These are phyloP conservation scores for Fusarium chaquense DNA, from an alignment of 2,329 filamentous ascomycete genomes.

Conservation along the genomic window DNA sequence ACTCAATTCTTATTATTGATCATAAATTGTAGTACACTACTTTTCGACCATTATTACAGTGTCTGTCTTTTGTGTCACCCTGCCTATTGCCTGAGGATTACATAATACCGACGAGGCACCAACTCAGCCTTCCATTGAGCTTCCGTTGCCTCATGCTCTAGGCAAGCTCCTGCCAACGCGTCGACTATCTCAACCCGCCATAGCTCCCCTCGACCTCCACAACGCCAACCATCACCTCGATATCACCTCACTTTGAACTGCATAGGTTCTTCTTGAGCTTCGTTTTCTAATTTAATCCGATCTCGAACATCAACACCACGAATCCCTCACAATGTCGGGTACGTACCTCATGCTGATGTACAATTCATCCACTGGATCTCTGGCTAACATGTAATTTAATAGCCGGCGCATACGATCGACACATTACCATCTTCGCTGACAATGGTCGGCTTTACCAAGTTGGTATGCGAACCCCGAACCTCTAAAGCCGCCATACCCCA, in stretches of 20 bases:
- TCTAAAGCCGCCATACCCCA: conserved; percentile 15
- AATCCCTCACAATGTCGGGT: conserved; percentile 65
- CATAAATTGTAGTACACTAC: background rate
- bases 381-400: conserved; percentile 46
- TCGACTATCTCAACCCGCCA: conserved; percentile 49
- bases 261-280: conserved; percentile 31
- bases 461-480: conserved; percentile 70
- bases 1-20: background rate
- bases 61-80: conserved; percentile 12
- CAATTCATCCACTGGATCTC: conserved; percentile 18
- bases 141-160: conserved; percentile 54
- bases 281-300: conserved; percentile 11
- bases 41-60: background rate
- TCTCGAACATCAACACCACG: conserved; percentile 26
- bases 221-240: conserved; percentile 22
- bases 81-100: conserved; percentile 51
- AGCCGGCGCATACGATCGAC: conserved; percentile 90
- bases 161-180: conserved; percentile 64
- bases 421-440: conserved; percentile 99
- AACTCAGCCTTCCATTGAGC: conserved; percentile 53
- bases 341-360: conserved; percentile 46
- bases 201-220: conserved; percentile 42
- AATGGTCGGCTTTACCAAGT: conserved; percentile 99
- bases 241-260: conserved; percentile 21
- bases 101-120: conserved; percentile 46